Base-by-base conservation (phyloP, 805 yeast genomes). In the Vanderwaltozyma polyspora region DNA sequence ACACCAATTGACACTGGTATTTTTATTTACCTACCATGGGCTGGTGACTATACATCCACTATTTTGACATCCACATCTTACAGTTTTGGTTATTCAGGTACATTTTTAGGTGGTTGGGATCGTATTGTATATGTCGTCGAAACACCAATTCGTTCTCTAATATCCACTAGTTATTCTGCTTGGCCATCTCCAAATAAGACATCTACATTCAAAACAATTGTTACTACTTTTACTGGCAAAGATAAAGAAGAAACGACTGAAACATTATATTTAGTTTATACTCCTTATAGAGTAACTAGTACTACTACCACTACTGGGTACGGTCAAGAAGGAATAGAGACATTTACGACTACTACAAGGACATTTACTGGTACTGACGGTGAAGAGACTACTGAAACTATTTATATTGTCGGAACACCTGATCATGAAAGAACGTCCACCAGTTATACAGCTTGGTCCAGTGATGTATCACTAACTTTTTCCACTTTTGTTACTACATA, bases 321-420 rank as follows among this genome's bases (percentile, higher is more conserved):
- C 11, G 18, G 18, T 10, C 24, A 13, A 8, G 9, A n/a, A 18
- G 14, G 6, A 18, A 13, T 14, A 7, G 15, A 6, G 3, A 32
- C 35, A 8, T 22, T 16, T 9, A 19, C 35, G 3, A 32, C 35
- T 10, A 15, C 2, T 11, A n/a, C 17, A 6, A 27, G 17, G n/a
- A 32, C 35, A 6, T 6, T 22, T 5, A 27, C 27, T 12, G 35
- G 31, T 2, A 11, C 22, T 4, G 31, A 32, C 19, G 35, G 35
- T 13, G 22, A 17, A 12, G 31, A 32, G n/a, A 32, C 35, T 12
- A 25, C 28, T 1, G 27, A 26, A 12, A 27, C 26, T 2, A 16
- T 22, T 14, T 29, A 29, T 29, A 21, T 13, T 19, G 32, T 29
- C 7, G 8, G 23, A 16, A 30, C 32, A 3, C 32, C 32, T 10